phyloP scores from a whole-genome alignment of 2,329 filamentous ascomycete species.

The Metarhizium brunneum region DNA sequence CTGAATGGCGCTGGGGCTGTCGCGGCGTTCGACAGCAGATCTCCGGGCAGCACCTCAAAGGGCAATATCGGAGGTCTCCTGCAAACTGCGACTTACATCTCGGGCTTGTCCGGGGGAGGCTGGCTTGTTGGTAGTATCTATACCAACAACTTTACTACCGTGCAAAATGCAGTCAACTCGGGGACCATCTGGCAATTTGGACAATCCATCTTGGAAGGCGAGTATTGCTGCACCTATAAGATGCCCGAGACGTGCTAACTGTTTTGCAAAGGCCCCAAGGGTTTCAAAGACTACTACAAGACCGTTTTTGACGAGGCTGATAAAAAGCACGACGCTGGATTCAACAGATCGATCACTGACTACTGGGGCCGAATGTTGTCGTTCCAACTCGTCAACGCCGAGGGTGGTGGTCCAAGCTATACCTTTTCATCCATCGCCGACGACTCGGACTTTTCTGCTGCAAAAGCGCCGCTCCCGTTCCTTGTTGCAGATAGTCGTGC shows the following conservation, averaged over 20 bases:
- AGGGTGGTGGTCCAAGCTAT: conserved; percentile 61
- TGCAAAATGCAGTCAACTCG: conserved; percentile 25
- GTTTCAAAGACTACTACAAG: conserved; percentile 28
- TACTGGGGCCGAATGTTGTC: conserved; percentile 82
- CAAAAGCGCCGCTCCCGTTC: conserved; percentile 38
- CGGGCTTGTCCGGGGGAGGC: conserved; percentile 71
- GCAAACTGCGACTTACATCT: conserved; percentile 71
- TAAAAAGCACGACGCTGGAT: conserved; percentile 30
- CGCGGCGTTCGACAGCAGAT: conserved; percentile 69
- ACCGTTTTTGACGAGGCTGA: conserved; percentile 24
- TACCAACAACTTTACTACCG: conserved; percentile 72
- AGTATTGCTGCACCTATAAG: conserved; percentile 2
- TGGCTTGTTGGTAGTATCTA: conserved; percentile 81
- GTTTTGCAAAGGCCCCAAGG: conserved; percentile 19
- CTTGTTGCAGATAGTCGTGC: conserved; percentile 38
- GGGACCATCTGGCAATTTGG: conserved; percentile 30
- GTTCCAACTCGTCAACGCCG: conserved; percentile 73
- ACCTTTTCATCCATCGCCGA: conserved; percentile 66
- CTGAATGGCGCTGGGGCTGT: conserved; percentile 74
- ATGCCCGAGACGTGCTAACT: neutral
- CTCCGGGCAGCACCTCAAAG: conserved; percentile 29
- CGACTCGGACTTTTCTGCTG: conserved; percentile 31
- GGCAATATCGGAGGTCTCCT: conserved; percentile 73
- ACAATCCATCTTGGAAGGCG: conserved; percentile 28
- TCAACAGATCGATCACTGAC: conserved; percentile 65